Evolutionary conservation across 2,329 filamentous ascomycete species (phyloP), one percentile per base, ranked within the genome.

Genomic region (Penicillium sp.): DNA sequence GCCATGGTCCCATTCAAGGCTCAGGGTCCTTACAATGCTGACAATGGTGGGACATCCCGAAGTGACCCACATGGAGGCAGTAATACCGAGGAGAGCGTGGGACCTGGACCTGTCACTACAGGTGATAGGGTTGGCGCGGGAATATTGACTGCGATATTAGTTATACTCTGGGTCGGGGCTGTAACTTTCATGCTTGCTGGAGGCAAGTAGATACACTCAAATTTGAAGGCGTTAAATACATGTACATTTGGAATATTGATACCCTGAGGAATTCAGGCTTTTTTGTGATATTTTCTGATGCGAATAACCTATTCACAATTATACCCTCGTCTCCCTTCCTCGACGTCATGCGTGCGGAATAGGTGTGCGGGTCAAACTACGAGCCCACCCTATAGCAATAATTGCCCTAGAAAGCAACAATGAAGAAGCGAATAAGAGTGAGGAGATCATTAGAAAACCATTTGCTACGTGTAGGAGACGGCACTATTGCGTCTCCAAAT

Each of bases 11-110:
- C 75, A 40, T 68, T 70, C 13, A 70, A 72, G 2, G 75, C 82
- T 8, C 86, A 84, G 0, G 75, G 77, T 3, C 60, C 60, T 16
- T 53, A 54, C 15, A 61, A 60, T 27, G n/a, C 50, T 21, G 67
- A 75, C 13, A 81, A 78, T 4, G 86, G 85, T 29, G 87, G 86
- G 39, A 88, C 60, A 16, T 74, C 71, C 29, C 52, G 67, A 50
- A 69, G 68, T 29, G 61, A 71, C 48, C 68, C 71, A 2, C 39
- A 59, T 27, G 66, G 67, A 8, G 72, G 69, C 2, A 49, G 52
- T 13, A 59, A 60, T 19, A 27, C 29, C 5, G 4, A 59, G 8
- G 33, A 51, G 4, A 52, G 43, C 4, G 19, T 50, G 9, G 34
- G 59, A 48, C 53, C 50, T n/a, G 50, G 29, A 7, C 33, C 44